These are phyloP conservation scores for Fusarium nurragi DNA, from an alignment of 2,329 filamentous ascomycete species.

Conservation along the genomic window DNA sequence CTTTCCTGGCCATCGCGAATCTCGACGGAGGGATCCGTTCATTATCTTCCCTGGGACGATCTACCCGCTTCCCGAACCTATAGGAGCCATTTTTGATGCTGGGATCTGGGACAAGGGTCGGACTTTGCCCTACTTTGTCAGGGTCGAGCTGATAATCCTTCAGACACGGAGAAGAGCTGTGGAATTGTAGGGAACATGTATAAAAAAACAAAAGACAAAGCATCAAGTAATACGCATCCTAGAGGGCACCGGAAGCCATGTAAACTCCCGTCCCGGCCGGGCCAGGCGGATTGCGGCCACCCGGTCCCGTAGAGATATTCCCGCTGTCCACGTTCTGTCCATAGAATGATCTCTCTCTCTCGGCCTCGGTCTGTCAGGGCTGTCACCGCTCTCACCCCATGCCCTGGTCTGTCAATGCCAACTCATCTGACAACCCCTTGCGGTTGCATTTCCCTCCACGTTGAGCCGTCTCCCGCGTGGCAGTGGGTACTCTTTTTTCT, in stretches of 20 bases:
- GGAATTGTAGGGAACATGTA: conserved; percentile 2
- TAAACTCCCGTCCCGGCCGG: conserved; percentile 14
- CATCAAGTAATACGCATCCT: background rate
- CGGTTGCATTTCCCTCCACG: conserved; percentile 17
- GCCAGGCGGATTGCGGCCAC: conserved; percentile 7
- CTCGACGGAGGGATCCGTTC: conserved; percentile 4
- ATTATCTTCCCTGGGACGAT: conserved; percentile 27
- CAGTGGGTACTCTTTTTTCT: conserved; percentile 8
- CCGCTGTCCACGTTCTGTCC: conserved; percentile 25
- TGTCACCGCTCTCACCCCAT: conserved; percentile 22
- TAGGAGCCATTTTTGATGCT: conserved; percentile 1
- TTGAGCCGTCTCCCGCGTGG: conserved; percentile 31
- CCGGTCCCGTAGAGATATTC: conserved; percentile 11
- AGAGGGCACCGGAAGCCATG: conserved; percentile 1
- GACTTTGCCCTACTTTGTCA: conserved; percentile 6
- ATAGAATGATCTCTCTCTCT: background rate
- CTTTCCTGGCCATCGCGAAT: conserved; percentile 6
- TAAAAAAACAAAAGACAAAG: conserved; percentile 1
- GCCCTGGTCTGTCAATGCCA: conserved; percentile 28
- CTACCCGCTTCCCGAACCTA: conserved; percentile 33
- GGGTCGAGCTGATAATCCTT: background rate
- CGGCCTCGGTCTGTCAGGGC: background rate
- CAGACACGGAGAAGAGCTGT: background rate
- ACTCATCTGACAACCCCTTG: conserved; percentile 27
- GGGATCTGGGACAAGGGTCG: conserved; percentile 22